Evolutionary conservation across 345 rosid species (phyloP), one percentile per base, ranked within the genome.

Genomic region (Limnanthes douglasii): DNA sequence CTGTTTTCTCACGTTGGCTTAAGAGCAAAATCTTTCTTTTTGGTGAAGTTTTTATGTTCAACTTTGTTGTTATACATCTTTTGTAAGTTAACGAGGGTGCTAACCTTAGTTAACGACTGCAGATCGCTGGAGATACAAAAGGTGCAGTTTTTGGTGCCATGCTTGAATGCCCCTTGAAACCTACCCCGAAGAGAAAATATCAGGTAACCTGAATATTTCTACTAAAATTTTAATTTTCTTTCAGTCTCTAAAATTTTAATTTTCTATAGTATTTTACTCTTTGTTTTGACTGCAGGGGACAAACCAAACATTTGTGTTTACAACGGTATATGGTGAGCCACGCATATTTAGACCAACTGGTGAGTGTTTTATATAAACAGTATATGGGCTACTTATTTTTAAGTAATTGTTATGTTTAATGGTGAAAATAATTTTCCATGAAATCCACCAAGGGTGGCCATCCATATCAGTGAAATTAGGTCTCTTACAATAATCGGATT

Each of bases 331-430:
- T 62, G 97, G 92, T 38, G 68, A 64, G 49, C 97, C 97, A 39
- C 77, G 93, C 69, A 50, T 83, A 11, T 88, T 88, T 69, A 72
- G 93, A 48, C 75, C 97, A 27, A 88, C 97, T 1, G 97, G 95
- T 88, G 50, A 50, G 58, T 21, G 8, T 47, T 33, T 36, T n/a
- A n/a, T n/a, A n/a, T n/a, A n/a, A n/a, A n/a, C n/a, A n/a, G n/a
- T n/a, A n/a, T n/a, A n/a, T n/a, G n/a, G n/a, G n/a, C n/a, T n/a
- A n/a, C n/a, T n/a, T n/a, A n/a, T n/a, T n/a, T n/a, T n/a, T n/a
- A n/a, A n/a, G n/a, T n/a, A n/a, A n/a, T n/a, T n/a, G n/a, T n/a
- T n/a, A n/a, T n/a, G n/a, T n/a, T n/a, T n/a, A n/a, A n/a, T n/a
- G n/a, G n/a, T n/a, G n/a, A n/a, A n/a, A n/a, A n/a, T n/a, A n/a